Base-by-base conservation (phyloP, 2,329 filamentous ascomycete genomes). In the Fusarium compactum region DNA sequence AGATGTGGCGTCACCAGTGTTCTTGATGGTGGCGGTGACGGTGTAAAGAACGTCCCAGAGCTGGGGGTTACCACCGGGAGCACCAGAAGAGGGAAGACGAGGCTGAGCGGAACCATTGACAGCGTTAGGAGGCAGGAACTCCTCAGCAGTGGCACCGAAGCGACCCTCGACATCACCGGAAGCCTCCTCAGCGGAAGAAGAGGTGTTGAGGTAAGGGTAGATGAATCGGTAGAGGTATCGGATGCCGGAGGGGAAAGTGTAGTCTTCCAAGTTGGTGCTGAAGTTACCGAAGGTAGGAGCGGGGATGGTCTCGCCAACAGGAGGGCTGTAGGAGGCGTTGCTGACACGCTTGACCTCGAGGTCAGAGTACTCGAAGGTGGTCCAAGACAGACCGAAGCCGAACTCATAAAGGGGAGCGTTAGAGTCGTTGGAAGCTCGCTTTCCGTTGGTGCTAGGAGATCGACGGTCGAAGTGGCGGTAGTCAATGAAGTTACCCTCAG, bases 401-500 rank as follows among this genome's bases (percentile, higher is more conserved):
- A 96, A 97, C 76, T 95, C 92, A 80, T 90, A 96, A 68, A 92
- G 87, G 2, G 93, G 92, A 3, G 88, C 87, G 34, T 74, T 73
- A 34, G 74, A 71, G 40, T 77, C 74, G 25, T 72, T 72, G 55
- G 67, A 41, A 7, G 70, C 27, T 38, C 53, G 43, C 55, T 51
- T 65, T 12, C 72, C 57, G 30, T 65, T 44, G 8, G 77, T 78
- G 55, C 74, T 76, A 6, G 81, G 76, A 5, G 78, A 81, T n/a
- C 80, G 79, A 74, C 85, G 84, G 81, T 97, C 93, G 55, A 96
- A 93, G 70, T 89, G 85, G 29, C 81, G 79, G 72, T 83, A 82
- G 70, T 96, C 93, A 76, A 97, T 94, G 79, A 95, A 93, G 55
- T 91, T 85, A 18, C 93, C 93, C 80, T 96, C 93, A 9, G 84